Evolutionary conservation across 2,329 filamentous ascomycete species (phyloP), one percentile per base, ranked within the genome.

Genomic region (Trematosphaeria pertusa): DNA sequence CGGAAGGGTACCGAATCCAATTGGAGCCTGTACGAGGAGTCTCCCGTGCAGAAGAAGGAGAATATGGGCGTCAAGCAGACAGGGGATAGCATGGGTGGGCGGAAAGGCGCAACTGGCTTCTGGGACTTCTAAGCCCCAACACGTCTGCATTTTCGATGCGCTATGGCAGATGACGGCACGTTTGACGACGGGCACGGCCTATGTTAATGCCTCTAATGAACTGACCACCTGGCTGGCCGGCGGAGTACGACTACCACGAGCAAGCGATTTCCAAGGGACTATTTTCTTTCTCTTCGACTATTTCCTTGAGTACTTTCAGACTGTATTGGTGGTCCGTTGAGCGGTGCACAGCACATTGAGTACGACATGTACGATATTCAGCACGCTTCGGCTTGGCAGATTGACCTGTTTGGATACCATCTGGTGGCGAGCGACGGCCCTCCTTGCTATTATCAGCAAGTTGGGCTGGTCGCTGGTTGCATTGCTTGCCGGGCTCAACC

Each of bases 21-120:
- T 48, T 81, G 76, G 75, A 69, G 63, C 1, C 62, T 79, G 12
- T 68, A 56, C 21, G 66, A 68, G 1, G 54, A 68, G 31, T 57
- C 54, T 2, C 59, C 65, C 7, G 46, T 44, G 7, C 22, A 44
- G 8, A 65, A 61, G 53, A 70, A 70, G 49, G 61, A 70, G 50
- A 68, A 68, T 22, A 26, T 46, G 12, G 62, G 64, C 36, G 69
- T 69, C 42, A 74, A 72, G 52, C 68, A 58, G 10, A 53, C 52
- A 4, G 58, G 60, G 45, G 64, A 74, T 38, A 72, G 72, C 14
- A 74, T 74, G 71, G 71, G 72, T 2, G 70, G 73, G 1, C 61
- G 65, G 32, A 73, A 71, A 52, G 68, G 59, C 30, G 45, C 62
- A 5, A 61, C 58, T 22, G 56, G 51, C 11, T 67, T 65, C 44